These are phyloP conservation scores for Microdochium bolleyi DNA, from an alignment of 2,329 filamentous ascomycete species.

Conservation along the genomic window DNA sequence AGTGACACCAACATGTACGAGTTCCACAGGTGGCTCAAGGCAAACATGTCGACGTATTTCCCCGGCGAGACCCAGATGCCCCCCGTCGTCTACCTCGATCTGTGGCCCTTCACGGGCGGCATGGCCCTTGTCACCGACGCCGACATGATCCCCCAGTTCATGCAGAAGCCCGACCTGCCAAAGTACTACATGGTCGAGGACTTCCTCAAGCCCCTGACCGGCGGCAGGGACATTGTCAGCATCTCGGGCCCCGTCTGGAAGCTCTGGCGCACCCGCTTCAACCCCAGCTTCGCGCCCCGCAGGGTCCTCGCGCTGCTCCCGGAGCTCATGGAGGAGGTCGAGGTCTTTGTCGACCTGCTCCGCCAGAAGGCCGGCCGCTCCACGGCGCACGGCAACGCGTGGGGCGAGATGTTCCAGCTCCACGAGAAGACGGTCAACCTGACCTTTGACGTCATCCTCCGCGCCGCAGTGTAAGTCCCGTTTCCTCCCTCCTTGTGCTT, in stretches of 20 bases:
- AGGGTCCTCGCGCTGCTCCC: constrained; percentile 26
- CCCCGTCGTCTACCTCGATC: constrained; percentile 23
- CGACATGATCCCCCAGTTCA: constrained; percentile 26
- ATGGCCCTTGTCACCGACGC: constrained; percentile 26
- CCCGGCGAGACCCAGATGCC: background rate
- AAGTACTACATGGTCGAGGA: constrained; percentile 18
- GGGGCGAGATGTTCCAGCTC: constrained; percentile 16
- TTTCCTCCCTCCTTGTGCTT: no score
- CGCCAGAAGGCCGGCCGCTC: constrained; percentile 7
- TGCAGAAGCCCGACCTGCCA: constrained; percentile 23
- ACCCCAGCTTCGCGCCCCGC: constrained; percentile 26
- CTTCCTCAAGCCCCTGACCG: constrained; percentile 17
- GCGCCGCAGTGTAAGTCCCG: constrained; percentile 18
- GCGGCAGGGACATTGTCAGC: constrained; percentile 22
- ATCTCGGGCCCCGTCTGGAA: constrained; percentile 30
- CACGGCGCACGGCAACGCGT: background rate
- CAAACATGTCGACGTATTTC: background rate
- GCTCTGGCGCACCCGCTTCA: constrained; percentile 23
- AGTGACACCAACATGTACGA: background rate
- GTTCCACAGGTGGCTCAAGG: background rate
- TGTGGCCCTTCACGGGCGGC: constrained; percentile 24
- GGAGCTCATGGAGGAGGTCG: constrained; percentile 19
- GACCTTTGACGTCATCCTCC: constrained; percentile 18
- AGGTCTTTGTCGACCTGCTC: constrained; percentile 15
- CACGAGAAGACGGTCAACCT: constrained; percentile 18